A percentile compares a stretch with the other conserved stretches of the same genome.
phyloP scores from a whole-genome alignment of 306 rosid genomes.

The Purshia tridentata region DNA sequence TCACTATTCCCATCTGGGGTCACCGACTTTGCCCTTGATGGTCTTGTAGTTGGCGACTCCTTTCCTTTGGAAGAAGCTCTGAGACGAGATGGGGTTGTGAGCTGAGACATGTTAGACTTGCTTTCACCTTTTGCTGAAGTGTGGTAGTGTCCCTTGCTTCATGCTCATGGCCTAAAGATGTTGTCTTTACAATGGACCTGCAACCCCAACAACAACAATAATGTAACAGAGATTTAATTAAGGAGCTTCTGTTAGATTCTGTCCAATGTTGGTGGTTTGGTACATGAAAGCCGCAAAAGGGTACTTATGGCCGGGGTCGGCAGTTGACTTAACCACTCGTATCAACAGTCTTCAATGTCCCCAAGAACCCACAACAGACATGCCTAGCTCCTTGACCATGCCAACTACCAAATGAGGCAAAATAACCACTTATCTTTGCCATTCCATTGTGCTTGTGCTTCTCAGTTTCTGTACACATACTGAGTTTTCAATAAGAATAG shows the following conservation, averaged over 20 bases:
- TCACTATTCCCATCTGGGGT: slow-evolving; percentile 42
- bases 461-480: slow-evolving; percentile 8
- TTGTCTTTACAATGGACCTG: slow-evolving; percentile 8
- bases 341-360: neutral
- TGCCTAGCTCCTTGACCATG: neutral
- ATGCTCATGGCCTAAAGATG: slow-evolving; percentile 4
- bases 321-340: neutral
- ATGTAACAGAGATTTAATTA: slow-evolving; percentile 3
- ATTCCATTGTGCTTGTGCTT: slow-evolving; percentile 2
- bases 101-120: slow-evolving; percentile 41
- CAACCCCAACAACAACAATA: neutral
- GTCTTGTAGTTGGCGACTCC: slow-evolving; percentile 51
- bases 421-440: neutral
- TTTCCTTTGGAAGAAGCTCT: slow-evolving; percentile 43
- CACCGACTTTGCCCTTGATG: slow-evolving; percentile 48
- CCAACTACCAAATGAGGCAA: neutral
- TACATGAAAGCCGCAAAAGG: neutral
- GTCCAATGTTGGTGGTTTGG: neutral
- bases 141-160: slow-evolving; percentile 37
- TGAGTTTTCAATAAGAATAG: neutral
- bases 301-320: slow-evolving; percentile 4
- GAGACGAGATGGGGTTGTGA: slow-evolving; percentile 39
- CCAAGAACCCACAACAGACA: neutral
- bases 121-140: slow-evolving; percentile 24
- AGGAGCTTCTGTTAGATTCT: neutral